Percentiles rank a stretch among this genome's conserved stretches.
These are phyloP conservation scores for Talaromyces sp. DNA, from an alignment of 2,329 filamentous ascomycete species.

Conservation along the genomic window DNA sequence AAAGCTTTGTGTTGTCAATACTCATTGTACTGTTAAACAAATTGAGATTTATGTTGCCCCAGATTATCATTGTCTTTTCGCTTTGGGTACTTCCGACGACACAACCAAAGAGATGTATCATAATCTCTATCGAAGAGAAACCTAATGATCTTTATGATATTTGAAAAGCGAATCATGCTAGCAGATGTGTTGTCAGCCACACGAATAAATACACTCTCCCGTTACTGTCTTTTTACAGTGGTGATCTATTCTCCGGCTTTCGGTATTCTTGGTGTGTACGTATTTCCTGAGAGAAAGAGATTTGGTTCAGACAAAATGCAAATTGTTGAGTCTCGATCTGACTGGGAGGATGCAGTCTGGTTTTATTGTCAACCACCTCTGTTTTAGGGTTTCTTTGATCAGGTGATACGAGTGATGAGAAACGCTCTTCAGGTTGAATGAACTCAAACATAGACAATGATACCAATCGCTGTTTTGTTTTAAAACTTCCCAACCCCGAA, in stretches of 20 bases:
- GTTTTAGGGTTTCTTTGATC: background rate
- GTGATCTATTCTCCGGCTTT: background rate
- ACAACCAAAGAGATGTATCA: background rate
- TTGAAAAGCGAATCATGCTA: background rate
- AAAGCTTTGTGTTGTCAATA: background rate
- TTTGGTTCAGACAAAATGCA: background rate
- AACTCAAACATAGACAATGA: background rate
- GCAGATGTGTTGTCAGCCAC: too few species aligned
- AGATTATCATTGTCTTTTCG: background rate
- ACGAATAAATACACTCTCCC: too few species aligned
- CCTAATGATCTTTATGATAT: background rate
- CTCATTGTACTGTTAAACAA: background rate
- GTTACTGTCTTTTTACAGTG: too few species aligned
- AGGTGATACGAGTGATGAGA: background rate
- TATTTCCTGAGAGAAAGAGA: background rate
- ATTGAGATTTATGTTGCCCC: background rate
- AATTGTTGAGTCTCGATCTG: background rate
- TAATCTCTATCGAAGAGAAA: background rate
- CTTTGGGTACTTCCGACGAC: background rate
- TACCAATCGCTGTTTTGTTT: background rate
- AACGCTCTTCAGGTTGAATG: background rate
- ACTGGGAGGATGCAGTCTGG: background rate
- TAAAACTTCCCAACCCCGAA: background rate
- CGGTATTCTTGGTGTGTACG: background rate
- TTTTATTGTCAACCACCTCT: background rate